These are phyloP conservation scores for Meira nashicola DNA, from an alignment of 1,284 basidiomycete genomes.

Conservation along the genomic window DNA sequence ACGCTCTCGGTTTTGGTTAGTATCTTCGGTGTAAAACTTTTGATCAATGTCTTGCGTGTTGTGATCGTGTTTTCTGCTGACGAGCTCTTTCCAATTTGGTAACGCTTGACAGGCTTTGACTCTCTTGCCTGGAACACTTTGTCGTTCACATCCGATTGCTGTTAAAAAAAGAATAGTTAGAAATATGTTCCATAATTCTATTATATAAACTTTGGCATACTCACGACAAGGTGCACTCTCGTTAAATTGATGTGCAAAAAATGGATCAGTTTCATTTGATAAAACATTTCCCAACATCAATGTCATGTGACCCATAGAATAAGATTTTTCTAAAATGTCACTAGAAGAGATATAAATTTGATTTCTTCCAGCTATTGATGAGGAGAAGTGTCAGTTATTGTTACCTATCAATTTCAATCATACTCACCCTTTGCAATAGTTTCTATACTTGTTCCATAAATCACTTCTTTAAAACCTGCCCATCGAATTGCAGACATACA, in stretches of 20 bases:
- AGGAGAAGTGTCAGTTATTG: not conserved
- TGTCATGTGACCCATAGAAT: constrained; percentile 32
- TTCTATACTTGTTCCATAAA: constrained; percentile 36
- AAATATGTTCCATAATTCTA: not conserved
- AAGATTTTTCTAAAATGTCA: constrained; percentile 31
- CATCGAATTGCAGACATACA: constrained; percentile 36
- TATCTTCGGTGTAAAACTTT: no score
- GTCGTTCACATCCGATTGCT: constrained; percentile 20
- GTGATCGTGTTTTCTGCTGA: no score
- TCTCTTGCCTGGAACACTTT: constrained; percentile 6
- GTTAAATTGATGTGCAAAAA: constrained; percentile 37
- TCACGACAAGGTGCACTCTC: constrained; percentile 32
- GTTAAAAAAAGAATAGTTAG: not conserved
- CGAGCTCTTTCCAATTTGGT: constrained; percentile 19
- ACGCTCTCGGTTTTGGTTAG: no score
- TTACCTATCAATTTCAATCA: no score
- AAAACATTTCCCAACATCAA: constrained; percentile 34
- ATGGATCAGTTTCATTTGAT: constrained; percentile 30
- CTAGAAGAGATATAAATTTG: constrained; percentile 44
- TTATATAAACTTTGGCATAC: not conserved
- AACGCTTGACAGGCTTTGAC: constrained; percentile 22
- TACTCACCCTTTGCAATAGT: constrained; percentile 28
- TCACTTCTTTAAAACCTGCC: constrained; percentile 38
- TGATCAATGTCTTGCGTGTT: no score
- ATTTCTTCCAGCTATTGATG: constrained; percentile 20